phyloP scores from a whole-genome alignment of 2,329 filamentous ascomycete genomes.

The Alternaria rosae region DNA sequence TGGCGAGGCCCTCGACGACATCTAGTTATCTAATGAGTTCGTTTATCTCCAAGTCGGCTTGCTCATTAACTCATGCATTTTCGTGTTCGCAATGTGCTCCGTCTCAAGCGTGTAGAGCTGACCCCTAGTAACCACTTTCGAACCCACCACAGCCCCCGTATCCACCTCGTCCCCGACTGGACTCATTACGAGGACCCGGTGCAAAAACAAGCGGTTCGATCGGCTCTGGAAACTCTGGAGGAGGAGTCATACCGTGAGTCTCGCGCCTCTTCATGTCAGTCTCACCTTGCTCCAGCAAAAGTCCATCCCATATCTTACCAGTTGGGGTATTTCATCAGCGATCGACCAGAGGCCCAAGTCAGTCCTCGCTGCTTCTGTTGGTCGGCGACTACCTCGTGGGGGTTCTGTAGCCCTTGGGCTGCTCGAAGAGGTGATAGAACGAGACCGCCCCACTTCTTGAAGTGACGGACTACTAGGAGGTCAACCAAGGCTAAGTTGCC shows the following conservation, averaged over 20 bases:
- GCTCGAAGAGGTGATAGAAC: constrained; percentile 12
- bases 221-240: neutral
- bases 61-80: neutral
- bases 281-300: neutral
- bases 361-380: neutral
- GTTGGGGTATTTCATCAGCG: constrained; percentile 10
- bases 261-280: neutral
- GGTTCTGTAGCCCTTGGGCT: neutral
- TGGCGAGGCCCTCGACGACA: neutral
- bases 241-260: neutral
- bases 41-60: constrained; percentile 1
- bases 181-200: neutral
- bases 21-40: neutral
- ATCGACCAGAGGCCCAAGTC: neutral
- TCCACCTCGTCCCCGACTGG: neutral
- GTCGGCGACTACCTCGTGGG: neutral
- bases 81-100: neutral
- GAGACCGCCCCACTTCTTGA: constrained; percentile 18
- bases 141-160: neutral
- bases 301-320: neutral
- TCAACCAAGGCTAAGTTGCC: constrained; percentile 5
- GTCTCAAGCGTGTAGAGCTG: neutral
- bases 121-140: neutral
- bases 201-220: too few species aligned
- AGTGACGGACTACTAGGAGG: constrained; percentile 17